These are phyloP conservation scores for Pseudohalonectria lignicola DNA, from an alignment of 2,329 filamentous ascomycete species.

Conservation along the genomic window DNA sequence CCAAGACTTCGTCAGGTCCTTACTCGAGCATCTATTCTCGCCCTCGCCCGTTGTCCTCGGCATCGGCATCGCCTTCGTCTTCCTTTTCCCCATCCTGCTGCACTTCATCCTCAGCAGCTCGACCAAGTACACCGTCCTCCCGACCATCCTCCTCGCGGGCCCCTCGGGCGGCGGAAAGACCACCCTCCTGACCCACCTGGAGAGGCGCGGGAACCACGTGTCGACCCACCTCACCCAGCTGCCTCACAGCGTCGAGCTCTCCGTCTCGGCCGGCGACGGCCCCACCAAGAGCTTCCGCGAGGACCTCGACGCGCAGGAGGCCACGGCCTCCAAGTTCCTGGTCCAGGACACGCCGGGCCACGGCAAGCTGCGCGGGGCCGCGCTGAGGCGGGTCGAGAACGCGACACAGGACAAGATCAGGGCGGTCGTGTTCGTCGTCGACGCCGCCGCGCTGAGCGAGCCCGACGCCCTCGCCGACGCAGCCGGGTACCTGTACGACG, in stretches of 20 bases:
- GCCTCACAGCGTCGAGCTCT: conserved; percentile 41
- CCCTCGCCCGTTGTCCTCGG: conserved; percentile 53
- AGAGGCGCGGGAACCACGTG: conserved; percentile 36
- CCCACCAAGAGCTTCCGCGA: conserved; percentile 31
- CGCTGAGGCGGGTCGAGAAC: conserved; percentile 38
- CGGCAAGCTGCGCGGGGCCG: conserved; percentile 74
- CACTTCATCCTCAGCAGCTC: conserved; percentile 64
- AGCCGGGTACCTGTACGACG: conserved; percentile 78
- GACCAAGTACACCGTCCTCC: conserved; percentile 54
- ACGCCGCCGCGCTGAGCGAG: conserved; percentile 58
- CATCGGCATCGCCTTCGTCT: conserved; percentile 57
- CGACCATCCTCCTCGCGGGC: conserved; percentile 71
- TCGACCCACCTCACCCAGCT: conserved; percentile 45
- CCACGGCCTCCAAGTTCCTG: conserved; percentile 57
- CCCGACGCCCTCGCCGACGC: conserved; percentile 56
- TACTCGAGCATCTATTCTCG: conserved; percentile 43
- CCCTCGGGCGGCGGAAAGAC: conserved; percentile 83
- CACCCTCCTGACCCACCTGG: conserved; percentile 64
- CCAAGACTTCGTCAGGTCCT: conserved; percentile 18
- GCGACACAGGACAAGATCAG: conserved; percentile 34
- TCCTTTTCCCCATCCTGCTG: conserved; percentile 65
- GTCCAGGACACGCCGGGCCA: conserved; percentile 89
- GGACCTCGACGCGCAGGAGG: conserved; percentile 43
- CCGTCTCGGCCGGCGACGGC: conserved; percentile 29
- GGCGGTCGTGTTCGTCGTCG: conserved; percentile 80